Evolutionary conservation across 176 grass and related monocot species (phyloP).

Genomic region (Aegilops bicornis): DNA sequence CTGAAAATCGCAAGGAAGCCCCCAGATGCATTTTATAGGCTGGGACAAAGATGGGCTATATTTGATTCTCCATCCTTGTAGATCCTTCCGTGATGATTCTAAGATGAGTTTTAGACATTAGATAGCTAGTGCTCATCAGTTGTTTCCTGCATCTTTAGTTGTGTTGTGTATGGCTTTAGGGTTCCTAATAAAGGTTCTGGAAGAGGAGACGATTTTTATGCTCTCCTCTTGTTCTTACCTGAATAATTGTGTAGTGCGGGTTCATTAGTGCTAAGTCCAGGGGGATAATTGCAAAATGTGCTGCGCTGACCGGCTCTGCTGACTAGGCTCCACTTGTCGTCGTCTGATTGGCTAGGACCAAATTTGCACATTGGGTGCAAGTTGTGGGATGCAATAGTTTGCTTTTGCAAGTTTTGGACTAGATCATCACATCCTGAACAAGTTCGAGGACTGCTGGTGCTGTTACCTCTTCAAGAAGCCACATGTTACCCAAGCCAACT

Average conservation of each 20-base stretch:
- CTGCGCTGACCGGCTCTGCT: no score
- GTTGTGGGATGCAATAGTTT: no score
- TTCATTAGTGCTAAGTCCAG: no score
- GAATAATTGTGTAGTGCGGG: not conserved
- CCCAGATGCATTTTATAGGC: slow-evolving; percentile 61
- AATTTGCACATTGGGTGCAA: no score
- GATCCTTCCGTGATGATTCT: slow-evolving; percentile 25
- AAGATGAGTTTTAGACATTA: slow-evolving; percentile 30
- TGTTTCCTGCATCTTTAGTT: slow-evolving; percentile 30
- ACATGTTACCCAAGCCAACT: not conserved
- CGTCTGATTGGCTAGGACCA: no score
- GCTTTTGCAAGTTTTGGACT: no score
- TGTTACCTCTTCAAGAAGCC: not conserved
- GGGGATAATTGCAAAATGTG: no score
- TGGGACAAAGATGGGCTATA: slow-evolving; percentile 45
- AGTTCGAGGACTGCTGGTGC: no score
- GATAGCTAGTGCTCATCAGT: slow-evolving; percentile 20
- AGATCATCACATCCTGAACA: no score
- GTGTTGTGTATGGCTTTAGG: slow-evolving; percentile 17
- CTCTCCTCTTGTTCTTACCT: slow-evolving; percentile 45
- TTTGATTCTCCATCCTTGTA: slow-evolving; percentile 30
- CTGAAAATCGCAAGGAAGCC: slow-evolving; percentile 10
- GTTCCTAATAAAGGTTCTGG: slow-evolving; percentile 13
- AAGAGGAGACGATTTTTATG: slow-evolving; percentile 53
- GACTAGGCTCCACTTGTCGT: no score